Evolutionary conservation across 495 filamentous ascomycete genomes (phyloP), one percentile per base, ranked within the genome.

Genomic region (Tuber aestivum): DNA sequence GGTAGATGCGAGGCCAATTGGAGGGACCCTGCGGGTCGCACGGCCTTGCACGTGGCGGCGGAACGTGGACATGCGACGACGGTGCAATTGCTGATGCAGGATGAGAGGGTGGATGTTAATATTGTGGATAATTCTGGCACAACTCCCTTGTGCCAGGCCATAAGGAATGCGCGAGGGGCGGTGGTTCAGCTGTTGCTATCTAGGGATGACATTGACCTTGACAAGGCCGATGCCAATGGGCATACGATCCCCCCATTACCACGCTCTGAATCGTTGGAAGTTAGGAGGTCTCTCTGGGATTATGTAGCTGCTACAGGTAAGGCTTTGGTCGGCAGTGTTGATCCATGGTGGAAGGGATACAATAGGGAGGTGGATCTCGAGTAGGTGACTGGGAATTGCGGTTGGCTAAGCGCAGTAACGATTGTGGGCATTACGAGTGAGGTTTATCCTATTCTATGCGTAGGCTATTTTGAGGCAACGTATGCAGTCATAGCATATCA

Each of bases 31-130:
- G 61, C 72, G 21, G 77, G 77, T 5, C 35, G 61, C 70, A 77
- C 77, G 10, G 77, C 68, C 12, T 70, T 78, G 65, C 68, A 77
- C 48, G 61, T 78, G 16, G 77, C 70, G 14, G 77, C 70, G 20
- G 70, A 73, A 42, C 61, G 70, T 50, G 77, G 77, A 14, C 71
- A 78, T 27, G 44, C 91, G 80, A 65, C 27, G 27, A 65, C 27
- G 27, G 56, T 65, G 12, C 12, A 65, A 20, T 16, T 35, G 27
- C 56, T 65, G 27, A 65, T 65, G 56, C 27, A 65, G 56, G 56
- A 65, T 32, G 56, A 65, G 35, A 65, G 56, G 56, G 27, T 65
- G 56, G 27, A 65, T 20, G 27, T 65, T 18, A 65, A 65, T 32
- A 35, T 18, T 65, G 56, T 18, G 56, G 56, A 65, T 65, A 20